Base-by-base conservation (phyloP, 2,329 filamentous ascomycete genomes). In the Fulvia fulva region DNA sequence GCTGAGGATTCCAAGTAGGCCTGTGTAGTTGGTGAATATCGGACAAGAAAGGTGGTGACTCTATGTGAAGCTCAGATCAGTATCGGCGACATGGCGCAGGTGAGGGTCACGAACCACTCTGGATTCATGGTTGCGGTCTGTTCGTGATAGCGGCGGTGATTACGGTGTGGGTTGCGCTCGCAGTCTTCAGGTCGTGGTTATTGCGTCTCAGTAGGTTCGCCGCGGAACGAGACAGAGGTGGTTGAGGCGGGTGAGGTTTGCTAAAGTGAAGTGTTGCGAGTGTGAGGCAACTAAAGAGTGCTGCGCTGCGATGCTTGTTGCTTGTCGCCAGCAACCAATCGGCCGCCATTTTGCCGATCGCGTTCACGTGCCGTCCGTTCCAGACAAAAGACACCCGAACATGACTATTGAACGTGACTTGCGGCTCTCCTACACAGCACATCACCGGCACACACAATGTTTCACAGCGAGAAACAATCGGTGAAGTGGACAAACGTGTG, bases 91-190 rank as follows among this genome's bases (percentile, higher is more conserved):
- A 45, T 50, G 23, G 55, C 47, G 53, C 49, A n/a, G 44, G 56
- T 46, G 14, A 53, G 44, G 57, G 45, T 32, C 22, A 86, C 89
- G 75, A 87, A 94, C 90, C 84, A 94, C 90, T 94, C 90, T 75
- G 90, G 90, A 83, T 94, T 94, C 90, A 94, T 94, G 75, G 54
- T 66, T 60, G 65, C 59, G 53, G 55, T 30, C 9, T 26, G 28
- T 16, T 19, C 47, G 50, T 53, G 23, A 3, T 7, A 22, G 8
- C 19, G 19, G 25, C 5, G 32, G 51, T 54, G 52, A 30, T 54
- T 34, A 25, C 43, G 41, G 26, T 19, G 25, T 54, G 52, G 7
- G 47, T 21, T n/a, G 26, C 26, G 25, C 26, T 25, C 6, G 23
- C 9, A 16, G 25, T n/a, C 1, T 50, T 25, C n/a, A 26, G n/a